Evolutionary conservation across 2,329 filamentous ascomycete genomes (phyloP).

Genomic region (Zasmidium cellare): DNA sequence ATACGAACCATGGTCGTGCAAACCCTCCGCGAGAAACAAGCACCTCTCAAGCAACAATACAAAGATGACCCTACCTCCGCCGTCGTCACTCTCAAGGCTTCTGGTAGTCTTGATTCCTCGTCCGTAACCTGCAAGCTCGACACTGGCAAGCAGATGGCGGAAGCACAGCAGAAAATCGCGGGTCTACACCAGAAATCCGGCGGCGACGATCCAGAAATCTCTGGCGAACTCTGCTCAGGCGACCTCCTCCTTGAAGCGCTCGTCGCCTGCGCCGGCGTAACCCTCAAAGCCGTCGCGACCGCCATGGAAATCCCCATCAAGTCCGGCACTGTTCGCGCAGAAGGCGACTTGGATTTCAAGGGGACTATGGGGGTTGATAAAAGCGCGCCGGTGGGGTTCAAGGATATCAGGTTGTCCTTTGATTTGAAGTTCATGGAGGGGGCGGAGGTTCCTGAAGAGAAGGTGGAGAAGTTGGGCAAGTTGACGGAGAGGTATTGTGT

Average conservation of each 20-base stretch:
- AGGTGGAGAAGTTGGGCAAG: slow-evolving; percentile 48
- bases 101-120: slow-evolving; percentile 45
- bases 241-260: slow-evolving; percentile 54
- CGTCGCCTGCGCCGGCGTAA: slow-evolving; percentile 53
- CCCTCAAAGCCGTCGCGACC: slow-evolving; percentile 53
- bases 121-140: slow-evolving; percentile 51
- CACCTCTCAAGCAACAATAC: slow-evolving; percentile 50
- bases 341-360: slow-evolving; percentile 52
- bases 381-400: slow-evolving; percentile 49
- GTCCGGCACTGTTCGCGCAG: slow-evolving; percentile 44
- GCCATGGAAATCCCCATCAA: slow-evolving; percentile 47
- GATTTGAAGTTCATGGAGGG: slow-evolving; percentile 41
- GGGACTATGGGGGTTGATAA: slow-evolving; percentile 52
- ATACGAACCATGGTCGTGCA: slow-evolving; percentile 22
- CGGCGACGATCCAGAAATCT: slow-evolving; percentile 43
- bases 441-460: slow-evolving; percentile 41
- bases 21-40: slow-evolving; percentile 49
- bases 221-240: slow-evolving; percentile 51
- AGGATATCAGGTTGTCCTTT: slow-evolving; percentile 47
- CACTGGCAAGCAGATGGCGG: slow-evolving; percentile 41
- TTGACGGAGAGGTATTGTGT: slow-evolving; percentile 54
- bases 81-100: slow-evolving; percentile 47
- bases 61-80: slow-evolving; percentile 46
- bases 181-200: slow-evolving; percentile 51
- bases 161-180: slow-evolving; percentile 45